Evolutionary conservation across 31 red algal species (phyloP).

Genomic region (Endocladia muricata): DNA sequence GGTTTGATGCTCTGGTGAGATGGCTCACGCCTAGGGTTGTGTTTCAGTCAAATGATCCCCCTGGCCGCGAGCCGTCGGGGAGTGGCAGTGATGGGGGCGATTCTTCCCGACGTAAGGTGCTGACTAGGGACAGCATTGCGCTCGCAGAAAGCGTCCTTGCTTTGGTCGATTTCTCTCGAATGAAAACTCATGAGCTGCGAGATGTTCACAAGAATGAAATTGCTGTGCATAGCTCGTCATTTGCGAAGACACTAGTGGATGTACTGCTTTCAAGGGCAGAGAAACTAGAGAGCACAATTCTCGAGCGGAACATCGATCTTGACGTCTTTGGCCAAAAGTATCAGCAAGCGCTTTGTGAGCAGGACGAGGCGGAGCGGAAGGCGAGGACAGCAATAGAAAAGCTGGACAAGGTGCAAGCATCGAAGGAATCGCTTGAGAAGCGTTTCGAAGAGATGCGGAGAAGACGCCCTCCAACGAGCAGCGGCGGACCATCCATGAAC

Average conservation of each 20-base stretch:
- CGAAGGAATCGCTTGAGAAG: constrained; percentile 42
- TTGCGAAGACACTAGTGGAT: constrained; percentile 32
- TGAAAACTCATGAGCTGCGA: constrained; percentile 74
- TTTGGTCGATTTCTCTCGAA: constrained; percentile 60
- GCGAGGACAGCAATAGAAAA: constrained; percentile 42
- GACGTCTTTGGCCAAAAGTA: constrained; percentile 70
- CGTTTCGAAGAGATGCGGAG: constrained; percentile 49
- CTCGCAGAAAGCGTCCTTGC: constrained; percentile 38
- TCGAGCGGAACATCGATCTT: constrained; percentile 67
- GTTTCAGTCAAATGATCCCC: neutral
- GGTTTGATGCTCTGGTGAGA: constrained; percentile 70
- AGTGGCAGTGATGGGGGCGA: neutral
- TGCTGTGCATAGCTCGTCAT: constrained; percentile 21
- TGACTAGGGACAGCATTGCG: neutral
- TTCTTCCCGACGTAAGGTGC: neutral
- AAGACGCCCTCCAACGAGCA: constrained; percentile 33
- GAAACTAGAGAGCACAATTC: constrained; percentile 45
- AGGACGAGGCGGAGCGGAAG: constrained; percentile 51
- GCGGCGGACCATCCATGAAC: constrained; percentile 17
- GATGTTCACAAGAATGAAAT: constrained; percentile 52
- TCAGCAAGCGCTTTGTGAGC: constrained; percentile 62
- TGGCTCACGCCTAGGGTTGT: constrained; percentile 27
- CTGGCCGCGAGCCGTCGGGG: neutral
- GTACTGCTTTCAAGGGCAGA: constrained; percentile 48
- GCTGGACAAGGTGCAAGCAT: constrained; percentile 44